Evolutionary conservation across 345 rosid species (phyloP).

Genomic region (Hevea brasiliensis): DNA sequence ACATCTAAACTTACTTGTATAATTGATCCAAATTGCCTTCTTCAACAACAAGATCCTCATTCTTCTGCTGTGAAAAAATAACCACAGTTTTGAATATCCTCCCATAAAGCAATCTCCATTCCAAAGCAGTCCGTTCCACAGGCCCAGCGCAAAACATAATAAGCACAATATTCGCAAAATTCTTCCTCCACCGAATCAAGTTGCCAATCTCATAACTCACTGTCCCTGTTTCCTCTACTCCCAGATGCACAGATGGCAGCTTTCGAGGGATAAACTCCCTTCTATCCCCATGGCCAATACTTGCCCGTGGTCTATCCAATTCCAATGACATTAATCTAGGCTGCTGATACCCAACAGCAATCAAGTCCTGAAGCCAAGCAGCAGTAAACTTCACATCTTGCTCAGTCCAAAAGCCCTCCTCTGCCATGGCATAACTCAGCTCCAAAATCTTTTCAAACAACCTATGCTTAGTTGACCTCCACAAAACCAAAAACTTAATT

Average conservation of each 20-base stretch:
- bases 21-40: slow-evolving; percentile 67
- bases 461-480: slow-evolving; percentile 90
- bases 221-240: slow-evolving; percentile 91
- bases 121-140: slow-evolving; percentile 90
- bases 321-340: slow-evolving; percentile 96
- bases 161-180: slow-evolving; percentile 89
- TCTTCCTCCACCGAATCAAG: slow-evolving; percentile 93
- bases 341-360: slow-evolving; percentile 92
- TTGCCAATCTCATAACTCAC: slow-evolving; percentile 91
- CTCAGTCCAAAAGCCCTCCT: slow-evolving; percentile 95
- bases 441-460: slow-evolving; percentile 85
- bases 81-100: slow-evolving; percentile 90
- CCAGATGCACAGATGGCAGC: slow-evolving; percentile 92
- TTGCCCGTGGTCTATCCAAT: slow-evolving; percentile 76
- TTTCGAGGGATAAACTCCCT: slow-evolving; percentile 82
- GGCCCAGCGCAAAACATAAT: slow-evolving; percentile 93
- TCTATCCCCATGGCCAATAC: slow-evolving; percentile 86
- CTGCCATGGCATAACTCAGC: slow-evolving; percentile 87
- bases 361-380: slow-evolving; percentile 98
- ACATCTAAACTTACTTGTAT: slow-evolving; percentile 64
- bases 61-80: slow-evolving; percentile 72
- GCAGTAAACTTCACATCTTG: slow-evolving; percentile 86
- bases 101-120: slow-evolving; percentile 97
- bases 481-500: slow-evolving; percentile 69
- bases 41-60: slow-evolving; percentile 76